Percentiles rank a stretch among this genome's conserved stretches.
Conservation (phyloP, 495 filamentous ascomycete species). For the Hypoxylon crocopeplum region DNA sequence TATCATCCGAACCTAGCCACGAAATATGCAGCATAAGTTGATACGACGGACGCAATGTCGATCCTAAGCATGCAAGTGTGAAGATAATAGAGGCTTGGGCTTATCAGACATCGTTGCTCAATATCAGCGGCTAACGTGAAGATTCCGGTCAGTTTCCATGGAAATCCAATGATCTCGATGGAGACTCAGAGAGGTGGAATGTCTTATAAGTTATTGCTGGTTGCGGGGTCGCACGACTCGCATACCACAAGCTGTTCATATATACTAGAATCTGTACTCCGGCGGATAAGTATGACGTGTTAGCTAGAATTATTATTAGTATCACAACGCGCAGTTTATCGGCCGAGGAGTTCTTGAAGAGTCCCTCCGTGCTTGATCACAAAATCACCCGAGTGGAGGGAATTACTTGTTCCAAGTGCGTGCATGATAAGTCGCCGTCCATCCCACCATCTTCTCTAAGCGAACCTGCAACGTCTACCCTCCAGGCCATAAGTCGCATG, state of each 20-base stretch:
- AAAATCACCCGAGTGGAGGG: too few relatives aligned
- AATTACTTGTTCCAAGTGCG: too few relatives aligned
- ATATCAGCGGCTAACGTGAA: constrained; percentile 8
- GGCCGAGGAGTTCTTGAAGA: too few relatives aligned
- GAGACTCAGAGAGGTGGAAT: background rate
- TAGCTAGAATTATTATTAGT: background rate
- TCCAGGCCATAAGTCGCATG: constrained; percentile 22
- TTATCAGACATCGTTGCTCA: constrained; percentile 18
- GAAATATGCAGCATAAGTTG: constrained; percentile 2
- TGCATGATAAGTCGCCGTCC: constrained; percentile 23
- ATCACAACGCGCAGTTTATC: background rate
- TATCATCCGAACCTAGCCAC: background rate
- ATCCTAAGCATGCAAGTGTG: background rate
- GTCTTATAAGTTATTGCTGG: constrained; percentile 16
- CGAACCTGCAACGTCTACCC: constrained; percentile 18
- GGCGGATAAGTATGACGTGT: background rate
- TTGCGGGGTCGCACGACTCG: constrained; percentile 25
- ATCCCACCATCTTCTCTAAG: constrained; percentile 25
- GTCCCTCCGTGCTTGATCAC: too few relatives aligned
- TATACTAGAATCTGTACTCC: background rate
- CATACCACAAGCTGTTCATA: constrained; percentile 13
- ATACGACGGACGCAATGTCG: too few relatives aligned
- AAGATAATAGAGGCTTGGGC: constrained; percentile 24
- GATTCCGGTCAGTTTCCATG: constrained; percentile 3
- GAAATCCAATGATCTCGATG: constrained; percentile 10